Base-by-base conservation (phyloP, 805 yeast species). In the Wickerhamiella hasegawae region DNA sequence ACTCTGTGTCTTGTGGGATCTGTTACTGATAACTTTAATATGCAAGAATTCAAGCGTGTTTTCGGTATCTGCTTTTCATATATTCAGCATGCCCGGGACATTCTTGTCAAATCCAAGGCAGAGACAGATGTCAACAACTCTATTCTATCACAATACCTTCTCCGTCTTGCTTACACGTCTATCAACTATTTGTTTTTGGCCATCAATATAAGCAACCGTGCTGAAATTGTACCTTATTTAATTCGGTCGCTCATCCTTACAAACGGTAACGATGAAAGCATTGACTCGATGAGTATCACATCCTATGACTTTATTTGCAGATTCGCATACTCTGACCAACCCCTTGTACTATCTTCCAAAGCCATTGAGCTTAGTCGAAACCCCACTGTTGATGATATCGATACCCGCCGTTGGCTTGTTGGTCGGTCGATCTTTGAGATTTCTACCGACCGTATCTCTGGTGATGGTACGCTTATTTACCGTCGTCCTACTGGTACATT, bases 11-110 rank as follows among this genome's bases (percentile, higher is more conserved):
- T 76, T 37, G 63, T 77, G 28, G 84, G 87, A 0, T 54, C 69
- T 2, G 54, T 82, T 38, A 73, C 80, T 1, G 66, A 81, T 1
- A 76, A 76, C 46, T 76, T 82, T 49, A 77, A 80, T 3, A 64
- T 66, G 15, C 90, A 79, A 33, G 94, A 83, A 45, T 77, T 66
- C 51, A 76, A 74, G 46, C 63, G 84, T 32, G 81, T 82, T 2
- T 80, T 83, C 59, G 94, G 80, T 2, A 78, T 83, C 51, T 76
- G 84, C 1, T 79, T 83, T 59, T 75, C 76, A 45, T 76, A 74
- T 45, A 76, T 82, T 36, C 81, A 79, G 48, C 75, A 73, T 48
- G 71, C 82, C 2, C 62, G 67, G 34, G 84, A 78, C 44, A 43
- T 25, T 20, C 36, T 48, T 18, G 34, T 26, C 20, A 37, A 36